Conservation (phyloP, 345 rosid species). For the Carallia brachiata region DNA sequence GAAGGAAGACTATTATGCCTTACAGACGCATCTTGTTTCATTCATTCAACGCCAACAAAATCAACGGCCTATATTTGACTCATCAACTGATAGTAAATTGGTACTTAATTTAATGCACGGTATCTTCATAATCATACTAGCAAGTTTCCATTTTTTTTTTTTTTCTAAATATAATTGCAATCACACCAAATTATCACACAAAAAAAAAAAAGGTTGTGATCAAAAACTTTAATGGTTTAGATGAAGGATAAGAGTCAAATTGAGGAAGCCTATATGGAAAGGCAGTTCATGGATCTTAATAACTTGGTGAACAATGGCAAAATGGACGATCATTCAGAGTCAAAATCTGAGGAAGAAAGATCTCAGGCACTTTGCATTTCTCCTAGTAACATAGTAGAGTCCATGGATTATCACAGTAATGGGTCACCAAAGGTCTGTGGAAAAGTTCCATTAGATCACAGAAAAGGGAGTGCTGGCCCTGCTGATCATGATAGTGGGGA, state of each 20-base stretch:
- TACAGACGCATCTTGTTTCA: slow-evolving; percentile 15
- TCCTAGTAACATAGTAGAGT: slow-evolving; percentile 16
- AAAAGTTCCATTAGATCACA: background rate
- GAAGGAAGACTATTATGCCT: background rate
- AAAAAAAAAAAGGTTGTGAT: too few relatives aligned
- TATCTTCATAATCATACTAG: too few relatives aligned
- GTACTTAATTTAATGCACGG: too few relatives aligned
- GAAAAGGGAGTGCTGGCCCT: background rate
- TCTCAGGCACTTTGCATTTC: slow-evolving; percentile 2
- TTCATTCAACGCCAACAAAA: slow-evolving; percentile 5
- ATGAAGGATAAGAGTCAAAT: background rate
- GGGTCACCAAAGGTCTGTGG: background rate
- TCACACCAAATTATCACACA: background rate
- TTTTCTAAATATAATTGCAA: too few relatives aligned
- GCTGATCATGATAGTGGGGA: background rate
- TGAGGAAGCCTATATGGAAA: background rate
- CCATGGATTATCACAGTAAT: slow-evolving; percentile 7
- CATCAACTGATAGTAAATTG: too few relatives aligned
- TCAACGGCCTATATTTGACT: background rate
- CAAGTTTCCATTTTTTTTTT: too few relatives aligned
- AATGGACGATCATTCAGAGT: background rate
- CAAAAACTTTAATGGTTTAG: too few relatives aligned
- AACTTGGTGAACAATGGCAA: background rate
- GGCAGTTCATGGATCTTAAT: slow-evolving; percentile 14
- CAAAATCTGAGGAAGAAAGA: slow-evolving; percentile 4